Evolutionary conservation across 164 flowering plant species (phyloP), one percentile per base, ranked within the genome.

Genomic region (Brasenia schreberi): DNA sequence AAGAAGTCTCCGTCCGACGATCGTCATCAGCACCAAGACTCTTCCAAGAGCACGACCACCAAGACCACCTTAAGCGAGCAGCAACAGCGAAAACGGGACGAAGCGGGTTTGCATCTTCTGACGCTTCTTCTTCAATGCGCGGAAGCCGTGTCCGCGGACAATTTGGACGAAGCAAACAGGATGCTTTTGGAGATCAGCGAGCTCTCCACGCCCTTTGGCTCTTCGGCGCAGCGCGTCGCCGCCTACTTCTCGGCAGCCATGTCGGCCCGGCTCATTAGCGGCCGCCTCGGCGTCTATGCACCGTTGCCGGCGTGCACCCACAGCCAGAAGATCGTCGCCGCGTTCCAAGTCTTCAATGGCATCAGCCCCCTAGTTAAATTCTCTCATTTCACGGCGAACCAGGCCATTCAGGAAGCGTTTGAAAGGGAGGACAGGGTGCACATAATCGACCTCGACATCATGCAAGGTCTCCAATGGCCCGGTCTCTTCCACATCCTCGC

Each of bases 401-500:
- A 95, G 65, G 96, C 96, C 5, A 92, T 92, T 5, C 97, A 92
- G 42, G 97, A 92, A 69, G 99, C 97, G 0, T 90, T 95, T 64
- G 97, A 92, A 71, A 74, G 94, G 67, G 99, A 95, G 74, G 96
- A 92, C 59, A 76, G 94, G 67, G 96, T 95, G 58, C 99, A 95
- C 75, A 92, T 95, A 39, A 88, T 95, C 66, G 97, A 95, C 67
- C 87, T 92, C 3, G 99, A 95, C 72, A 92, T 95, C 59, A 95
- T 91, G 97, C 97, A 95, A 68, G 99, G 99, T 2, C 74, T 95
- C 11, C 97, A 95, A 64, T 95, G 99, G 97, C 99, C 99, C 0
- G 97, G 97, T 0, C 78, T 95, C 16, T 95, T 95, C 44, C 97
- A 91, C 70, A 92, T 91, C 61, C 76, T 95, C 9, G 99, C 97